phyloP scores from a whole-genome alignment of 1,284 basidiomycete species.

The Melampsora americana region DNA sequence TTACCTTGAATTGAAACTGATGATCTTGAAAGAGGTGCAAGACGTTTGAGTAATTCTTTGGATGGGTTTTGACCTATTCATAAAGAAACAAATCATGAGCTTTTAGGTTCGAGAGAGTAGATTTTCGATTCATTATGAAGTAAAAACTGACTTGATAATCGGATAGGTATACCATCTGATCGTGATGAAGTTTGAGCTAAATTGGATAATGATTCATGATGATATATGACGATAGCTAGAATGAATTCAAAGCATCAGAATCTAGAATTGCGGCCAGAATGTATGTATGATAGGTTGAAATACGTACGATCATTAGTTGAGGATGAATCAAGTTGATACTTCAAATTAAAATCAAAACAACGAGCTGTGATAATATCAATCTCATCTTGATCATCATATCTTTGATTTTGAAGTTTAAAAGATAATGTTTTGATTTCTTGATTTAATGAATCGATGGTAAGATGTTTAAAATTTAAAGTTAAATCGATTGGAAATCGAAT shows the following conservation, averaged over 20 bases:
- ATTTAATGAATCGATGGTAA: slow-evolving; percentile 6
- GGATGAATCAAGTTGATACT: neutral
- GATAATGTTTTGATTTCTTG: slow-evolving; percentile 15
- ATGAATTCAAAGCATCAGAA: no score
- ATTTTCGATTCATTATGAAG: neutral
- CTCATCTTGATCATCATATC: slow-evolving; percentile 11
- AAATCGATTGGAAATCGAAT: slow-evolving; percentile 40
- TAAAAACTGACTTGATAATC: slow-evolving; percentile 10
- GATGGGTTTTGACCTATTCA: neutral
- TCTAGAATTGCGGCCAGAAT: neutral
- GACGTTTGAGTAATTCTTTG: slow-evolving; percentile 23
- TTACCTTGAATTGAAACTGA: slow-evolving; percentile 19
- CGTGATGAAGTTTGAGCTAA: neutral
- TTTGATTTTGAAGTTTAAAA: neutral
- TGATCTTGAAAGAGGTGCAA: slow-evolving; percentile 12
- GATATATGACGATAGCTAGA: slow-evolving; percentile 2
- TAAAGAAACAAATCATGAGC: slow-evolving; percentile 3
- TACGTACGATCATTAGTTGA: slow-evolving; percentile 15
- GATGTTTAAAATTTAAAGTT: neutral
- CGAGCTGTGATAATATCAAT: slow-evolving; percentile 35
- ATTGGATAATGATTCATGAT: neutral
- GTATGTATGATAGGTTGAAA: no score
- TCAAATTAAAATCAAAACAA: slow-evolving; percentile 27
- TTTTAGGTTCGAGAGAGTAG: neutral
- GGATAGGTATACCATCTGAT: neutral